Base-by-base conservation (phyloP, 352 stramenopile species). In the Phytopythium vexans region DNA sequence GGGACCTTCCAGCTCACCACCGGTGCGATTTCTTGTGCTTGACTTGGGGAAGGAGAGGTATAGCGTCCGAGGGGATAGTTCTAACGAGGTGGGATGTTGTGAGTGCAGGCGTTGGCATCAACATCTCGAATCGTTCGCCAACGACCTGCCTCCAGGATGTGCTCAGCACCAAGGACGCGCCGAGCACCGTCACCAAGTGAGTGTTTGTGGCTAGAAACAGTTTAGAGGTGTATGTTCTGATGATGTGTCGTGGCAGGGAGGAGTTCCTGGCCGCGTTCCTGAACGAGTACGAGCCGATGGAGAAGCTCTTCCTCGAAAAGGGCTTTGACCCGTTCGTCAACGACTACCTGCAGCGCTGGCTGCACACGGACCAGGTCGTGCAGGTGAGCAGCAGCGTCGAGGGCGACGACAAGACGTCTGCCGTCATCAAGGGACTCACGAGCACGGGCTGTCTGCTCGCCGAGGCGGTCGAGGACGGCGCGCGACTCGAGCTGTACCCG, bases 81-180 rank as follows among this genome's bases (percentile, higher is more conserved):
- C 4, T 39, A 4, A 27, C 35, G 3, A 21, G 7, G n/a, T 40
- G 3, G 40, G 42, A 12, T 47, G 35, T 3, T 54, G 35, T 56
- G 34, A 21, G 45, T 49, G 41, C 51, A 89, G 82, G 88, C 37
- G 70, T 95, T 59, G 88, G 88, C 47, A 86, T 96, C 62, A 96
- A 96, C 65, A 94, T 95, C 58, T 94, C 78, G 16, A 96, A 96
- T 69, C 74, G 71, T 41, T 60, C 80, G 40, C 88, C 88, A n/a
- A 96, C 88, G 48, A 74, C 78, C 32, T 96, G 88, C 52, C 77
- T 96, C 32, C 86, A 94, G 50, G 80, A 96, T 41, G 71, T 94
- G 34, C 56, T 95, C 27, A 71, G 72, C 58, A 86, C 74, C 27
- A 66, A 82, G 3, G 59, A 70, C 0, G 55, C 68, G 27, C 72